Conservation (phyloP, 148 eudicot genomes). For the Amaranthus hypochondriacus region DNA sequence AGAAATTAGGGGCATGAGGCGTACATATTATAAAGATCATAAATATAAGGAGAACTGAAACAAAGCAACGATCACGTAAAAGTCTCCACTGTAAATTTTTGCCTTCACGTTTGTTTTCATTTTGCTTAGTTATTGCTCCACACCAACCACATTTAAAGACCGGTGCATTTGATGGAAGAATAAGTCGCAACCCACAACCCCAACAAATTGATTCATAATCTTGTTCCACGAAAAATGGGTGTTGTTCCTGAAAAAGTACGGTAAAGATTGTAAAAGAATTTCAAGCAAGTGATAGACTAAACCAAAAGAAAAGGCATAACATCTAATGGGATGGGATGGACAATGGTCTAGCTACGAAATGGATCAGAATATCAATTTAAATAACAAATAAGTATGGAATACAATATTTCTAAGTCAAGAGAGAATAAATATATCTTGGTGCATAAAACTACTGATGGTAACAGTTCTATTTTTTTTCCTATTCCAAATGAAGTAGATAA, state of each 20-base stretch:
- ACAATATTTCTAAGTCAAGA: too few relatives aligned
- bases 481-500: too few relatives aligned
- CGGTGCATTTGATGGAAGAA: slow-evolving; percentile 72
- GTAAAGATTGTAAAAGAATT: not conserved
- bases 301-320: too few relatives aligned
- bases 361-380: too few relatives aligned
- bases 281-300: not conserved
- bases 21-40: slow-evolving; percentile 76
- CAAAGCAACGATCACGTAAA: slow-evolving; percentile 74
- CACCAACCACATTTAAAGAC: slow-evolving; percentile 96
- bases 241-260: slow-evolving; percentile 27
- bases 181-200: slow-evolving; percentile 95
- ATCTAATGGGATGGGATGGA: too few relatives aligned
- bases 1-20: slow-evolving; percentile 16
- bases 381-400: too few relatives aligned
- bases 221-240: slow-evolving; percentile 31
- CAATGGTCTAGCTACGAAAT: too few relatives aligned
- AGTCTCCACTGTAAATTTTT: slow-evolving; percentile 59
- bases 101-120: slow-evolving; percentile 37
- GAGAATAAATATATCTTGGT: too few relatives aligned
- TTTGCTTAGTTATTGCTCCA: slow-evolving; percentile 85
- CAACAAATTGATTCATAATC: slow-evolving; percentile 74
- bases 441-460: too few relatives aligned
- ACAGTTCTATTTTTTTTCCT: too few relatives aligned
- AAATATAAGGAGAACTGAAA: slow-evolving; percentile 50